Evolutionary conservation across 768 basidiomycete genomes (phyloP).

Genomic region (Mycena belliarum): DNA sequence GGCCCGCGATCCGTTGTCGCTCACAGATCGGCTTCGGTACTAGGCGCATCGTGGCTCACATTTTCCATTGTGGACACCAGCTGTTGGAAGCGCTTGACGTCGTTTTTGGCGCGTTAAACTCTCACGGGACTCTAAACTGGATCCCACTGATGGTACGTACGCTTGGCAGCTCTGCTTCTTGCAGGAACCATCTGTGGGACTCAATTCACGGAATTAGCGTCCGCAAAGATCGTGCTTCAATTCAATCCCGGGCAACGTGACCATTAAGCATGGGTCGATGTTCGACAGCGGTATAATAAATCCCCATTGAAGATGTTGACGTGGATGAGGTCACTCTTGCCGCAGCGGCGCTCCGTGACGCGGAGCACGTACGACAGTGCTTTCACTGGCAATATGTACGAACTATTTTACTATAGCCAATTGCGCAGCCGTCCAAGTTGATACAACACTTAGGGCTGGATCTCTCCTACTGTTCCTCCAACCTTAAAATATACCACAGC

Average conservation of each 20-base stretch:
- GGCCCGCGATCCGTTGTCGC: no score
- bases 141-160: neutral
- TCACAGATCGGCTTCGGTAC: no score
- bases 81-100: no score
- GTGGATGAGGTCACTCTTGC: neutral
- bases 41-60: no score
- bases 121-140: constrained; percentile 2
- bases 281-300: constrained; percentile 2
- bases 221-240: neutral
- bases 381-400: no score
- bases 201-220: no score
- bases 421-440: no score
- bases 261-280: neutral
- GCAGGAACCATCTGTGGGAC: neutral
- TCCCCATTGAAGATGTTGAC: neutral
- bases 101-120: neutral
- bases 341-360: constrained; percentile 6
- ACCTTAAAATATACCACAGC: no score
- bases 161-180: constrained; percentile 3
- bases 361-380: neutral
- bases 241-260: neutral
- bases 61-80: no score
- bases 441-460: no score
- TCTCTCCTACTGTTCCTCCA: no score
- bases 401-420: no score